phyloP scores from a whole-genome alignment of 2,329 filamentous ascomycete genomes.

The Chrysosphaeria jannelii region DNA sequence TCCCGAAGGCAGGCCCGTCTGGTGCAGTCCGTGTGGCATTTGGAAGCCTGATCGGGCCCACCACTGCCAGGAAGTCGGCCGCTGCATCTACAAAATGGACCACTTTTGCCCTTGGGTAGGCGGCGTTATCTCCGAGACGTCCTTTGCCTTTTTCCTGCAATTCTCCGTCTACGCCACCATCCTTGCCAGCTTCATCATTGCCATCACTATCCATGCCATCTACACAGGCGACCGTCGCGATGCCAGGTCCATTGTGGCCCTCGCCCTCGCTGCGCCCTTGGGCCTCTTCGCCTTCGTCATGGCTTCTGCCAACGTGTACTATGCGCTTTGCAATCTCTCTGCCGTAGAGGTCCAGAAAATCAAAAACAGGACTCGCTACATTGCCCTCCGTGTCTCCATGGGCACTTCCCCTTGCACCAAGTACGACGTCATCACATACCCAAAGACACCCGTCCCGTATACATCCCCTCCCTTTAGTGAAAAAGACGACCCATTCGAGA shows the following conservation, averaged over 20 bases:
- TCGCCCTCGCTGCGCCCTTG: slow-evolving; percentile 43
- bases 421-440: slow-evolving; percentile 10
- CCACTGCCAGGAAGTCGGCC: slow-evolving; percentile 53
- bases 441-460: too few relatives aligned
- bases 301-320: slow-evolving; percentile 39
- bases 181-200: slow-evolving; percentile 26
- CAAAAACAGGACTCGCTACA: slow-evolving; percentile 25
- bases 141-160: slow-evolving; percentile 80
- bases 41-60: slow-evolving; percentile 77
- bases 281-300: slow-evolving; percentile 55
- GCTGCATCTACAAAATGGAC: slow-evolving; percentile 75
- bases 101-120: slow-evolving; percentile 96
- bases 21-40: slow-evolving; percentile 57
- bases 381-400: too few relatives aligned
- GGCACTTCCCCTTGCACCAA: too few relatives aligned
- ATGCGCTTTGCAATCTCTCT: slow-evolving; percentile 44
- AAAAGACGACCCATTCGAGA: slow-evolving; percentile 1
- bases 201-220: too few relatives aligned
- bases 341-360: slow-evolving; percentile 52
- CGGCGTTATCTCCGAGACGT: slow-evolving; percentile 65
- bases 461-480: too few relatives aligned
- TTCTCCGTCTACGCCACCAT: slow-evolving; percentile 46
- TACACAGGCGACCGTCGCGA: slow-evolving; percentile 14
- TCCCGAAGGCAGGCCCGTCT: slow-evolving; percentile 52
- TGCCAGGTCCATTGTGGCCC: slow-evolving; percentile 22